Percentiles rank a stretch among this genome's conserved stretches.
phyloP scores from a whole-genome alignment of 352 stramenopile genomes.

The Globisporangium uncinulatum region DNA sequence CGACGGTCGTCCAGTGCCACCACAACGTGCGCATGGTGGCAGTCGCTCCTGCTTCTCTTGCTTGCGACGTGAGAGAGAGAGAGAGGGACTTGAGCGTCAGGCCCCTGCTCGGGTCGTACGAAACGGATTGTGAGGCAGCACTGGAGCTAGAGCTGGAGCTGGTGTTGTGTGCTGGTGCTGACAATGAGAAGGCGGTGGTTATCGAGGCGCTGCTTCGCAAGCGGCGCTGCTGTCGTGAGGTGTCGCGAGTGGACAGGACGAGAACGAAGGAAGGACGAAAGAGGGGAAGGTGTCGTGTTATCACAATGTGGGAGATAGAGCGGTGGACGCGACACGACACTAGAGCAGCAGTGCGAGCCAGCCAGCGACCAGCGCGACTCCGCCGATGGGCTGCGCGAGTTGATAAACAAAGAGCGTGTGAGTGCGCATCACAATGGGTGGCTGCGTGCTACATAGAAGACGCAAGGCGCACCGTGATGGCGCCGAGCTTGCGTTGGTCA shows the following conservation, averaged over 20 bases:
- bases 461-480: constrained; percentile 45
- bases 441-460: too few species aligned
- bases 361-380: constrained; percentile 57
- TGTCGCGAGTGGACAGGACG: too few species aligned
- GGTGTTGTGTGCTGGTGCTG: too few species aligned
- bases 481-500: constrained; percentile 64
- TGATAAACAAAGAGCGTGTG: neutral
- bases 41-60: neutral
- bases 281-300: neutral
- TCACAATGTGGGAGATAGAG: neutral
- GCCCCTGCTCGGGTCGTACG: neutral
- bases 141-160: neutral
- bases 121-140: constrained; percentile 14
- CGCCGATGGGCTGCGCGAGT: constrained; percentile 50
- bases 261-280: too few species aligned
- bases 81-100: neutral
- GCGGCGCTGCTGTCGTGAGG: neutral
- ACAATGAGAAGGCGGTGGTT: neutral
- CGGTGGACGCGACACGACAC: too few species aligned
- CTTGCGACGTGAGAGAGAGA: neutral
- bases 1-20: constrained; percentile 25
- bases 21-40: constrained; percentile 20
- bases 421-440: neutral
- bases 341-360: constrained; percentile 72
- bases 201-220: neutral